Percentiles rank a stretch among this genome's conserved stretches.
Evolutionary conservation across 495 filamentous ascomycete genomes (phyloP).

Genomic region (Chaetomium fimeti): DNA sequence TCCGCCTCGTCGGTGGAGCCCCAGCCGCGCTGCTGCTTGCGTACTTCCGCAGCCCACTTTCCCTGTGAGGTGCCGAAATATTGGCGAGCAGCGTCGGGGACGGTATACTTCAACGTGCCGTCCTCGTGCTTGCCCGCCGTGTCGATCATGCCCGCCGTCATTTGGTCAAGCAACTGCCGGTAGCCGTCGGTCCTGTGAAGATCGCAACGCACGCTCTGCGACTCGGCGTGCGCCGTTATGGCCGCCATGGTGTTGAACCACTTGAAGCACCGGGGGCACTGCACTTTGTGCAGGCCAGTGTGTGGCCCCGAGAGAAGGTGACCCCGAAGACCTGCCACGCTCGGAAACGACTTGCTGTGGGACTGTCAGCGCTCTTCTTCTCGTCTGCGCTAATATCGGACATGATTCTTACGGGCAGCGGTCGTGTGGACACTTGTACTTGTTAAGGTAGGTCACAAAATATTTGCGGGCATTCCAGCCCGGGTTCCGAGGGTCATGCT

Average conservation of each 20-base stretch:
- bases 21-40: neutral
- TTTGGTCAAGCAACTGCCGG: slow-evolving; percentile 25
- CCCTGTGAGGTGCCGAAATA: slow-evolving; percentile 7
- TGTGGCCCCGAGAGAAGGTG: slow-evolving; percentile 41
- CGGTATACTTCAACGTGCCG: slow-evolving; percentile 30
- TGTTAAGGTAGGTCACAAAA: slow-evolving; percentile 28
- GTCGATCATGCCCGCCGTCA: slow-evolving; percentile 33
- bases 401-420: slow-evolving; percentile 39
- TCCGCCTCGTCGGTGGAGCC: neutral
- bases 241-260: slow-evolving; percentile 33
- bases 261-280: slow-evolving; percentile 36
- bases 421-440: slow-evolving; percentile 43
- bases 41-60: neutral
- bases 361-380: neutral
- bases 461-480: slow-evolving; percentile 34
- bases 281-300: slow-evolving; percentile 19
- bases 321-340: slow-evolving; percentile 19
- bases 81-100: slow-evolving; percentile 22
- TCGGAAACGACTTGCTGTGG: slow-evolving; percentile 36
- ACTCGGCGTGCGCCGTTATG: slow-evolving; percentile 39
- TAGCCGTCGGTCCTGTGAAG: slow-evolving; percentile 24
- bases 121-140: slow-evolving; percentile 28
- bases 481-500: slow-evolving; percentile 34
- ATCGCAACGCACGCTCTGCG: slow-evolving; percentile 29
- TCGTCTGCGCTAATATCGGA: neutral